Conservation (phyloP, 2,329 filamentous ascomycete genomes). For the Venturia asperata region DNA sequence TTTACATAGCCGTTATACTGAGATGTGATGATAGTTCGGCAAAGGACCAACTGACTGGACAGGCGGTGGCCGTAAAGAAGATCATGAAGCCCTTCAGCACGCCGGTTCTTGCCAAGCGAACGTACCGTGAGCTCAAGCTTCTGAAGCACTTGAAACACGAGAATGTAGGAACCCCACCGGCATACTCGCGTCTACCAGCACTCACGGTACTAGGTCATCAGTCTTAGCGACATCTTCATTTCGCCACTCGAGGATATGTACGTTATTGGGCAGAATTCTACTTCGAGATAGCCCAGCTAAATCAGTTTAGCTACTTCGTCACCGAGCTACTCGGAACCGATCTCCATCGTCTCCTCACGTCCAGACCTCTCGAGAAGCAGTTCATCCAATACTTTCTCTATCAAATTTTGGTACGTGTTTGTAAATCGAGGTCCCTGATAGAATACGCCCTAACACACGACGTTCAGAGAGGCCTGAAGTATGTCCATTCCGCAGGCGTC, state of each 20-base stretch:
- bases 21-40: conserved; percentile 61
- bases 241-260: conserved; percentile 98
- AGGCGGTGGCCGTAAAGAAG: conserved; percentile 98
- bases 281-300: conserved; percentile 22
- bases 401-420: conserved; percentile 86
- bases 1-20: conserved; percentile 7
- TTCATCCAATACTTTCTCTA: conserved; percentile 99
- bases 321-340: conserved; percentile 96
- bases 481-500: conserved; percentile 96
- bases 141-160: conserved; percentile 95
- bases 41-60: conserved; percentile 92
- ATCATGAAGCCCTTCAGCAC: conserved; percentile 99
- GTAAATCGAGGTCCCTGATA: not conserved
- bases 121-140: conserved; percentile 94
- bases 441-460: conserved; percentile 22
- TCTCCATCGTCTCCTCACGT: conserved; percentile 89
- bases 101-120: conserved; percentile 94
- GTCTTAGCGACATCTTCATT: conserved; percentile 98
- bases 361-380: conserved; percentile 93
- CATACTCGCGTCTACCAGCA: not conserved
- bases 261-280: conserved; percentile 27
- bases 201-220: conserved; percentile 63
- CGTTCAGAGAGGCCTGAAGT: conserved; percentile 87
- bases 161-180: conserved; percentile 56
- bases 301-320: conserved; percentile 89